Evolutionary conservation across 805 yeast species (phyloP).

Genomic region (Clavispora vitiphila): DNA sequence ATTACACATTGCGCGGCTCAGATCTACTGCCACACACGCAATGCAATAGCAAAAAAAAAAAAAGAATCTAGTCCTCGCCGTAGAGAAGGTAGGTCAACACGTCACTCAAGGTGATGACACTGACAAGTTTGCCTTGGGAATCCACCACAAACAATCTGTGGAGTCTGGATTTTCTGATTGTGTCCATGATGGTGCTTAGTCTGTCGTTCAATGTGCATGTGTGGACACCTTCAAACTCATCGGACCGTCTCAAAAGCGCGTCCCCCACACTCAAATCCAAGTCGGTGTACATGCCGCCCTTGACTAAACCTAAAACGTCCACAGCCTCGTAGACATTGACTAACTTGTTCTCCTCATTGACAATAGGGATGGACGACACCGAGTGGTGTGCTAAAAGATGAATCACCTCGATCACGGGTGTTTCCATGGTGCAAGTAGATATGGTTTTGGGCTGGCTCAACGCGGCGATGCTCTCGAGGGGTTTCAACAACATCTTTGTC

Average conservation of each 20-base stretch:
- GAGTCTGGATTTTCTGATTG: constrained; percentile 83
- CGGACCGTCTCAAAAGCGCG: constrained; percentile 87
- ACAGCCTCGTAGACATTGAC: constrained; percentile 94
- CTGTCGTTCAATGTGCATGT: constrained; percentile 89
- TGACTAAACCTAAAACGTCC: constrained; percentile 86
- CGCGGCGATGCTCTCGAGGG: constrained; percentile 65
- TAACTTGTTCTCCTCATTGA: constrained; percentile 64
- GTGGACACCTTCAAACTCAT: constrained; percentile 96
- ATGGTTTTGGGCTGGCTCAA: constrained; percentile 50
- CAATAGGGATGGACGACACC: constrained; percentile 91
- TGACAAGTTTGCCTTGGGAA: constrained; percentile 67
- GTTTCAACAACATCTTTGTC: constrained; percentile 74
- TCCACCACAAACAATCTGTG: constrained; percentile 93
- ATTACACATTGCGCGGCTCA: neutral
- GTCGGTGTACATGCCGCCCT: constrained; percentile 92
- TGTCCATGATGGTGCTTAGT: constrained; percentile 84
- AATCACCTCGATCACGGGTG: constrained; percentile 92
- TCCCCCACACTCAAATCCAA: constrained; percentile 90
- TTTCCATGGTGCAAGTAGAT: constrained; percentile 80
- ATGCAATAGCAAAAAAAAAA: neutral
- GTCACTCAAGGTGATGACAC: constrained; percentile 88
- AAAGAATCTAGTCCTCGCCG: constrained; percentile 41
- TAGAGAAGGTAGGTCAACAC: constrained; percentile 76
- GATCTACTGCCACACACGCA: neutral
- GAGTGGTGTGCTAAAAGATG: constrained; percentile 70